These are phyloP conservation scores for Cyclotella atomus DNA, from an alignment of 108 stramenopile species.

Conservation along the genomic window DNA sequence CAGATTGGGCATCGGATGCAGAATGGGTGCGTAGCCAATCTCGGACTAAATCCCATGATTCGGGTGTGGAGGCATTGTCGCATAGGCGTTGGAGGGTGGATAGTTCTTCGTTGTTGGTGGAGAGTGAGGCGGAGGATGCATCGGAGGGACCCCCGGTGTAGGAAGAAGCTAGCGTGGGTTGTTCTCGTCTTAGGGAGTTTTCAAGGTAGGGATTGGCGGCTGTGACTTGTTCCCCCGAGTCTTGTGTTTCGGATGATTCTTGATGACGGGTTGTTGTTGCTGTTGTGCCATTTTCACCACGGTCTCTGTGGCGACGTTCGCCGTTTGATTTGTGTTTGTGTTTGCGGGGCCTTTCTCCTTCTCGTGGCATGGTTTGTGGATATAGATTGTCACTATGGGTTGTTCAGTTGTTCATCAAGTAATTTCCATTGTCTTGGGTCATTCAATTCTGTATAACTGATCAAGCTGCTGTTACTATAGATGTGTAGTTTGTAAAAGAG, in stretches of 20 bases:
- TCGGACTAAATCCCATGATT: constrained; percentile 61
- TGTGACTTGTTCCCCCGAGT: too few relatives aligned
- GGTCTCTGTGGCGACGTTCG: background rate
- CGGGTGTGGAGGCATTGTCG: constrained; percentile 9
- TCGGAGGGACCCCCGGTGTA: background rate
- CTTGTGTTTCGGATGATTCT: background rate
- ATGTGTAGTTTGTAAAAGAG: too few relatives aligned
- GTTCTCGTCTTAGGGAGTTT: background rate
- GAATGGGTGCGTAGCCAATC: constrained; percentile 60
- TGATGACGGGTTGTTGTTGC: background rate
- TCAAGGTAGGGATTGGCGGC: background rate
- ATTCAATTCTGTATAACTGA: too few relatives aligned
- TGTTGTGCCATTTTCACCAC: background rate
- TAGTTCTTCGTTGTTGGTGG: background rate
- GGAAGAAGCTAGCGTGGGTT: background rate
- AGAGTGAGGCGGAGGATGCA: background rate
- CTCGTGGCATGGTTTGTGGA: background rate
- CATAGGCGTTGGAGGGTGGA: constrained; percentile 13
- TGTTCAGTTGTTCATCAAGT: background rate
- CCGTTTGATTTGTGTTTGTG: background rate
- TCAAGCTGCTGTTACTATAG: too few relatives aligned
- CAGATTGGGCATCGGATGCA: constrained; percentile 55
- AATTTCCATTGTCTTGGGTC: too few relatives aligned
- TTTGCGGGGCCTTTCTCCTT: background rate
- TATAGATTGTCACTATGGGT: background rate